Percentiles rank a stretch among this genome's conserved stretches.
Conservation (phyloP, 163 green algal species). For the Chloromonas sp. region DNA sequence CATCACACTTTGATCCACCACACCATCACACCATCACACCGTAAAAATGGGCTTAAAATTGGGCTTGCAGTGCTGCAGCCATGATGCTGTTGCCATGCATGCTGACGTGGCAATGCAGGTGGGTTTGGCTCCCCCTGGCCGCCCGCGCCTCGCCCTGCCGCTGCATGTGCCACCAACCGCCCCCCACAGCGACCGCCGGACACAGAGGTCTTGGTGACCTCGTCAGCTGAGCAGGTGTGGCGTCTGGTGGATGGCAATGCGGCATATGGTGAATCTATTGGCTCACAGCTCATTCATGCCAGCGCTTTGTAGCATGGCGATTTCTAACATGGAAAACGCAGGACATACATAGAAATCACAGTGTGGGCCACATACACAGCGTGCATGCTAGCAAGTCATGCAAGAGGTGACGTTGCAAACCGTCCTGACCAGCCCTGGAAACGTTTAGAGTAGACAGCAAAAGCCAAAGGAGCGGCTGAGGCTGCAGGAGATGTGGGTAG, state of each 20-base stretch:
- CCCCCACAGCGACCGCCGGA: conserved; percentile 35
- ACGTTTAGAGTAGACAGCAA: no score
- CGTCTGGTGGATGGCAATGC: neutral
- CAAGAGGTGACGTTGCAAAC: no score
- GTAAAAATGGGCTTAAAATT: neutral
- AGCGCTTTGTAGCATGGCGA: neutral
- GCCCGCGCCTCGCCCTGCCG: conserved; percentile 17
- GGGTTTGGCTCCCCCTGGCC: conserved; percentile 22
- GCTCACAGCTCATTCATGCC: neutral
- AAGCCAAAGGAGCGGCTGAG: no score
- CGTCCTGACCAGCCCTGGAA: no score
- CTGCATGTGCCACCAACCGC: conserved; percentile 36
- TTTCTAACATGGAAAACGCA: neutral
- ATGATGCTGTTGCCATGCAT: no score
- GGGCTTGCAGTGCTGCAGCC: neutral
- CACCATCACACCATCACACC: neutral
- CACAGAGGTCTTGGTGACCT: conserved; percentile 12
- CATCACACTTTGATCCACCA: no score
- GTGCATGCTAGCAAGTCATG: no score
- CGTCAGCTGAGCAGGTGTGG: conserved; percentile 21
- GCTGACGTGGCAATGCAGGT: conserved; percentile 12
- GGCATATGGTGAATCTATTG: no score
- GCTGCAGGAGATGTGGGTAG: no score
- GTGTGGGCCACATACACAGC: neutral
- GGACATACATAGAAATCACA: neutral